These are phyloP conservation scores for Thielaviopsis ethacetica DNA, from an alignment of 2,329 filamentous ascomycete genomes.

Conservation along the genomic window DNA sequence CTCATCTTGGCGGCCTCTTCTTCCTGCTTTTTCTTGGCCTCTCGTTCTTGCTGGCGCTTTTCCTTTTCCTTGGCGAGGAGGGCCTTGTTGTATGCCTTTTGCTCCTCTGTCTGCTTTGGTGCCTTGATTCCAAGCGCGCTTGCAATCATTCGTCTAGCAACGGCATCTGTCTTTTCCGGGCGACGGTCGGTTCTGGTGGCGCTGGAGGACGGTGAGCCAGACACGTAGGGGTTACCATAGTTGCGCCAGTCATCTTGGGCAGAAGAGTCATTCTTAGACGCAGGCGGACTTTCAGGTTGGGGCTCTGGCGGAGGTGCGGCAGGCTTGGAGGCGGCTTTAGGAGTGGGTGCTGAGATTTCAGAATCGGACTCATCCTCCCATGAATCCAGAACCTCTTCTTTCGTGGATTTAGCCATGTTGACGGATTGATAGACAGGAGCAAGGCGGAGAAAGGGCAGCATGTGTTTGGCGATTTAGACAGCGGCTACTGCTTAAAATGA, in stretches of 20 bases:
- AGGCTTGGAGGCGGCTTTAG: not conserved
- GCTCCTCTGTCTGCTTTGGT: constrained; percentile 72
- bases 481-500: too few relatives aligned
- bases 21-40: constrained; percentile 41
- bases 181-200: constrained; percentile 19
- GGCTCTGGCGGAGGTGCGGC: not conserved
- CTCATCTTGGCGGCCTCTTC: constrained; percentile 61
- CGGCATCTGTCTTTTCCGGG: constrained; percentile 86
- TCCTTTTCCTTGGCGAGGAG: constrained; percentile 73
- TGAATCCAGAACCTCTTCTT: constrained; percentile 24
- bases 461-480: too few relatives aligned
- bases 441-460: too few relatives aligned
- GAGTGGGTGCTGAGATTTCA: constrained; percentile 15
- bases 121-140: constrained; percentile 68
- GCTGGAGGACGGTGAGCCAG: not conserved
- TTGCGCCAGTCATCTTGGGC: not conserved
- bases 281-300: not conserved
- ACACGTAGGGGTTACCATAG: not conserved
- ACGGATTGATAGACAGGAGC: constrained; percentile 6
- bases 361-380: constrained; percentile 41
- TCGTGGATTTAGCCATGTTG: constrained; percentile 9
- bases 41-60: constrained; percentile 54
- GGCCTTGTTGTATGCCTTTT: constrained; percentile 69
- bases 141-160: constrained; percentile 79
- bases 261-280: not conserved